Evolutionary conservation across 2,329 filamentous ascomycete species (phyloP).

Genomic region (Teratosphaeria epicoccoides): DNA sequence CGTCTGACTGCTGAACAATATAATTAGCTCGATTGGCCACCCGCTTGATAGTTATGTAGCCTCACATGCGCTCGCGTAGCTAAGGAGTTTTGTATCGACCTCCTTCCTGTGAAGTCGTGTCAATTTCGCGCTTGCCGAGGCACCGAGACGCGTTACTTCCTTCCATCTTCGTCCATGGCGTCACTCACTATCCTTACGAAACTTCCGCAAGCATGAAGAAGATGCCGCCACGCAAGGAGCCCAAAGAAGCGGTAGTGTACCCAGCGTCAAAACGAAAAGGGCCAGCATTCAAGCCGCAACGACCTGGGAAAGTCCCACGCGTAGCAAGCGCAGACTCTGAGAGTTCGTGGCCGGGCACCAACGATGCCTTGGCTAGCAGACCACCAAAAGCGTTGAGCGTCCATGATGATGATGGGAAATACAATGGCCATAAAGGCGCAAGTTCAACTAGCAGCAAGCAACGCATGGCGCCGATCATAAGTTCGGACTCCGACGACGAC

Average conservation of each 20-base stretch:
- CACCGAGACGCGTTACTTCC: background rate
- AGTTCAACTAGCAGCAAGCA: background rate
- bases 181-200: background rate
- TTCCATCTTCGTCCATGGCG: background rate
- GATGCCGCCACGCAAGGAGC: conserved; percentile 24
- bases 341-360: conserved; percentile 5
- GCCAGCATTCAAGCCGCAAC: conserved; percentile 24
- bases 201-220: background rate
- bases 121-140: conserved; percentile 1
- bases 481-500: conserved; percentile 8
- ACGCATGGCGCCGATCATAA: background rate
- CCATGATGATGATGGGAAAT: conserved; percentile 11
- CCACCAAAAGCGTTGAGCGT: background rate
- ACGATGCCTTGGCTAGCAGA: background rate
- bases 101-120: background rate
- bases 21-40: too few species aligned
- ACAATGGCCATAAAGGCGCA: conserved; percentile 9
- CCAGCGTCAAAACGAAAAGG: conserved; percentile 23
- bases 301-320: conserved; percentile 17
- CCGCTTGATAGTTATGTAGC: too few species aligned
- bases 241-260: conserved; percentile 25
- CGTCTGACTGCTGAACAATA: too few species aligned
- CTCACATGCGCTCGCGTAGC: too few species aligned
- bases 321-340: conserved; percentile 38
- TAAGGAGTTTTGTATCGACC: too few species aligned